Evolutionary conservation across 371 early-diverging fungal species (phyloP).

Genomic region (Dichotomocladium elegans): DNA sequence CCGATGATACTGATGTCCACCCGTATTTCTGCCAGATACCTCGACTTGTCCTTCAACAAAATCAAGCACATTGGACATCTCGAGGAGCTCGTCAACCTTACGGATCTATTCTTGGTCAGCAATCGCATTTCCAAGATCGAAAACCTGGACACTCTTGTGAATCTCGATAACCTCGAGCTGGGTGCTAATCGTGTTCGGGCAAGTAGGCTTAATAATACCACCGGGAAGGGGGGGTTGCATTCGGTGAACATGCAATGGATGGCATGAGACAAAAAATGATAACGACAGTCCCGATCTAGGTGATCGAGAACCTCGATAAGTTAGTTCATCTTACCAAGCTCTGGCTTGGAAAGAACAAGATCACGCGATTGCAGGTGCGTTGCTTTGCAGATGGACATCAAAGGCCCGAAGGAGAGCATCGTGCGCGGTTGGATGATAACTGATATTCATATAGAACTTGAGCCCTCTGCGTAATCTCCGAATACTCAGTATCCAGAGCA

Average conservation of each 20-base stretch:
- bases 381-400: background rate
- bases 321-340: slow-evolving; percentile 80
- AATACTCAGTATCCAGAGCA: slow-evolving; percentile 83
- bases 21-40: slow-evolving; percentile 51
- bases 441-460: slow-evolving; percentile 26
- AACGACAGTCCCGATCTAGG: too few relatives aligned
- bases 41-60: slow-evolving; percentile 93
- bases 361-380: slow-evolving; percentile 70
- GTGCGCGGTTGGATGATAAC: background rate
- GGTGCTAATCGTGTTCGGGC: slow-evolving; percentile 93
- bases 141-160: slow-evolving; percentile 60
- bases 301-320: slow-evolving; percentile 79
- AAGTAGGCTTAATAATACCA: too few relatives aligned
- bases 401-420: too few relatives aligned
- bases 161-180: slow-evolving; percentile 82
- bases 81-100: slow-evolving; percentile 51
- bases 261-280: too few relatives aligned
- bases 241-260: too few relatives aligned
- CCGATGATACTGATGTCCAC: background rate
- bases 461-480: slow-evolving; percentile 54
- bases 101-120: slow-evolving; percentile 76
- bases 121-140: slow-evolving; percentile 81
- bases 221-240: too few relatives aligned
- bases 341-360: slow-evolving; percentile 98
- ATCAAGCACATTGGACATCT: slow-evolving; percentile 71